Evolutionary conservation across 305 asterid species (phyloP).

Genomic region (Striga hermonthica): DNA sequence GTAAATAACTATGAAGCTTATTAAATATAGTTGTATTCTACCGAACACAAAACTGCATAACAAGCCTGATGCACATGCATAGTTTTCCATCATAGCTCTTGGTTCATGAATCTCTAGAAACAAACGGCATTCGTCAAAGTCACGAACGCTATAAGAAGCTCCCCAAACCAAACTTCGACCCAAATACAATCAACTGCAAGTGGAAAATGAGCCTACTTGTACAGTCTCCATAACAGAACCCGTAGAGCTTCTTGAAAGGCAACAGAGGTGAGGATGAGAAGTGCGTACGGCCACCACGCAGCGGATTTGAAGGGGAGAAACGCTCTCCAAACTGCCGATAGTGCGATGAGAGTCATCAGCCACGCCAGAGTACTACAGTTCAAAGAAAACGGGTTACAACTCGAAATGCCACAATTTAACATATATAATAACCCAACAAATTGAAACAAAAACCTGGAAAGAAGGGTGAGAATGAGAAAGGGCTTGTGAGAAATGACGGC

Average conservation of each 20-base stretch:
- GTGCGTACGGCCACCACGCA: conserved; percentile 53
- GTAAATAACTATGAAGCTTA: too few species aligned
- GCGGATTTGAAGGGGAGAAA: conserved; percentile 69
- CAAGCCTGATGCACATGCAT: too few species aligned
- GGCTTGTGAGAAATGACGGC: conserved; percentile 77
- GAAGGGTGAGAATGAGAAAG: conserved; percentile 76
- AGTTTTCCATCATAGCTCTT: not conserved
- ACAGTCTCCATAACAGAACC: conserved; percentile 64
- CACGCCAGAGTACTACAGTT: conserved; percentile 72
- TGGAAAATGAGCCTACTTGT: conserved; percentile 48
- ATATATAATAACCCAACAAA: not conserved
- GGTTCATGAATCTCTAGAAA: not conserved
- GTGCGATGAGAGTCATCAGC: conserved; percentile 78
- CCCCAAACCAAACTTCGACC: not conserved
- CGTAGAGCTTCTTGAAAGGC: conserved; percentile 82
- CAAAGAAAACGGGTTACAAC: conserved; percentile 24
- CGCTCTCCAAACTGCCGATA: conserved; percentile 85
- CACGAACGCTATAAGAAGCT: not conserved
- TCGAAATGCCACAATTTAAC: conserved; percentile 9
- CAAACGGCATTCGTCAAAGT: not conserved
- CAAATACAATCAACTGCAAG: not conserved
- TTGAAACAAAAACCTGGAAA: conserved; percentile 54
- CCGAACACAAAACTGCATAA: too few species aligned
- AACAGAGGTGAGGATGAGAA: conserved; percentile 67
- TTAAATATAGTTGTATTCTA: too few species aligned